Evolutionary conservation across 106 monocot genomes (phyloP), one percentile per base, ranked within the genome.

Genomic region (Alisma plantagoaquatica): DNA sequence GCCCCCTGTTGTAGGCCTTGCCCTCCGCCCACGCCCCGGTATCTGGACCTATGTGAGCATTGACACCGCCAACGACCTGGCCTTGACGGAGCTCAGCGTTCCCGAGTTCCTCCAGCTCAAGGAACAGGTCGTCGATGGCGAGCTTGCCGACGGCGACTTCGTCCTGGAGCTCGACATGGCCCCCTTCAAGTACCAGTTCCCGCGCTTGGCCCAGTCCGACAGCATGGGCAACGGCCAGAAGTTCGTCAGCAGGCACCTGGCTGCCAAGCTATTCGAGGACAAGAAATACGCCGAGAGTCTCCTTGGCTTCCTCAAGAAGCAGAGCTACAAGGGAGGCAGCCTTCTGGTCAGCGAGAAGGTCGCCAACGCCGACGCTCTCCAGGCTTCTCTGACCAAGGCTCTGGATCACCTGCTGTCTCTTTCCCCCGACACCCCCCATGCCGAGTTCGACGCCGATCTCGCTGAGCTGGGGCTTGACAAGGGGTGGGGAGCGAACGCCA

Each of bases 21-120:
- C 87, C 2, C 63, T 83, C 33, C 82, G 86, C 2, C 93, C 93
- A 0, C 64, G 79, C 60, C 93, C 93, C 9, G 93, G 93, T 43
- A 78, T 93, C 22, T 93, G 93, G 93, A 83, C 80, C 43, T 87
- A 87, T 47, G 70, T 87, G 1, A 45, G 87, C 23, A 72, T 93
- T 3, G 35, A 38, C 15, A 79, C 85, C 47, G 68, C 81, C 12
- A 73, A 58, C 21, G 86, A 83, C 42, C 71, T 83, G 26, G 57
- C 71, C 28, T 74, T 87, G 8, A 81, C 86, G 29, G 71, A 80
- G 42, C 20, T 86, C 57, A 77, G 54, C 14, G 51, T 71, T 2
- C 49, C 86, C 43, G 77, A 80, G 54, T 86, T 68, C 73, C 27
- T 86, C 63, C 41, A 80, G 27, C 71, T 86, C 38, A 86, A 86